Evolutionary conservation across 139 green algal genomes (phyloP), one percentile per base, ranked within the genome.

Genomic region (Picochlorum costavermella): DNA sequence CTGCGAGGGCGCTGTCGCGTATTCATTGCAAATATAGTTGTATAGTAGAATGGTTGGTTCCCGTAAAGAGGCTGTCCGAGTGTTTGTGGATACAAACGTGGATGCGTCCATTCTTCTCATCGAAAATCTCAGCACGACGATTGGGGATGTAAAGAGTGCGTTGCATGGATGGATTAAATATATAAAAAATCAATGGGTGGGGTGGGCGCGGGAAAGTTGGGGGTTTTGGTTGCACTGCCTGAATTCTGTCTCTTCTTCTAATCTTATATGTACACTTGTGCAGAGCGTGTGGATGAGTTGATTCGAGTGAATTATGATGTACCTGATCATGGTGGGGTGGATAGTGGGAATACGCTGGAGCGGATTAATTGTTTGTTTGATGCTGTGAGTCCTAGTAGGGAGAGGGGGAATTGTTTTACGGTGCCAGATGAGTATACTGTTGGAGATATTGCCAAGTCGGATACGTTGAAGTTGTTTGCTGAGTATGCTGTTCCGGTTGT

Each of bases 51-150:
- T 40, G 33, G 9, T 8, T 40, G 33, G 6, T 40, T 40, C 33
- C 33, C 33, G 50, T 30, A 33, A 30, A 29, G 33, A 37, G 6
- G 16, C 23, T 6, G 20, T 64, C 25, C 6, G 25, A 37, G n/a
- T 64, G 23, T 64, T 57, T 51, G 58, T 64, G 14, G 58, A 56
- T 28, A 64, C 58, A 28, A 64, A 51, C 25, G n/a, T 64, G 23
- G 58, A 64, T 26, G 25, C 40, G 25, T 64, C 58, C 14, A 23
- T 51, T 14, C 20, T 64, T 28, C 40, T 64, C 12, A n/a, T 51
- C 58, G 58, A 57, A 16, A 59, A 64, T 31, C 20, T 23, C 6
- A 12, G 12, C 4, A 64, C 58, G 23, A 28, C 57, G 1, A 51
- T 64, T 6, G 25, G 3, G n/a, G 8, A 56, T 17, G 0, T 64